Percentiles rank a stretch among this genome's conserved stretches.
Conservation (phyloP, 768 basidiomycete genomes). For the Auricularia sp. region DNA sequence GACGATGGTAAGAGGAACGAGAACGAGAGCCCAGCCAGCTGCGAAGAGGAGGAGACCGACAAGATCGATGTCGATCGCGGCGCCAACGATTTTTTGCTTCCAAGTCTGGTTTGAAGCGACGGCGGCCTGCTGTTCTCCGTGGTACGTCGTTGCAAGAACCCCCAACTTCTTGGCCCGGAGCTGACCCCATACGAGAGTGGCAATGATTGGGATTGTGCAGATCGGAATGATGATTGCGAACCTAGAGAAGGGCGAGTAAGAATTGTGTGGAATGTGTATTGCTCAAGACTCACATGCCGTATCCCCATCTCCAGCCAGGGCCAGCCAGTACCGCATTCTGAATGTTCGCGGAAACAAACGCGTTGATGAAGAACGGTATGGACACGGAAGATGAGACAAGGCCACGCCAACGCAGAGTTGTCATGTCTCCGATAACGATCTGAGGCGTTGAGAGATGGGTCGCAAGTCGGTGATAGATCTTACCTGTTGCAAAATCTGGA, state of each 20-base stretch:
- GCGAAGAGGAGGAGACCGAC: constrained; percentile 44
- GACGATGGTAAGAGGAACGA: constrained; percentile 43
- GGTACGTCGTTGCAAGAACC: constrained; percentile 14
- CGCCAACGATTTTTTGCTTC: constrained; percentile 2
- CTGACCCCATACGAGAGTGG: constrained; percentile 47
- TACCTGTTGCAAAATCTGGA: not conserved
- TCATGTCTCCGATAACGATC: constrained; percentile 54
- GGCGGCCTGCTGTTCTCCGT: constrained; percentile 12
- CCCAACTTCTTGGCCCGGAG: constrained; percentile 33
- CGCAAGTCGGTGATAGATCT: constrained; percentile 7
- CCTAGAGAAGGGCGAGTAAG: constrained; percentile 19
- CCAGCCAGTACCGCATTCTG: constrained; percentile 33
- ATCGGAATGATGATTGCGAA: constrained; percentile 47
- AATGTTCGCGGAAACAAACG: constrained; percentile 55
- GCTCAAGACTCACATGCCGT: constrained; percentile 18
- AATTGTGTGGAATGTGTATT: not conserved
- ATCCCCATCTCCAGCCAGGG: constrained; percentile 61
- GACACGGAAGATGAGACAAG: constrained; percentile 37
- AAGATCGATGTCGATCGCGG: constrained; percentile 27
- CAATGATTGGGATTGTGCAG: constrained; percentile 40
- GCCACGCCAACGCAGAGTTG: constrained; percentile 47
- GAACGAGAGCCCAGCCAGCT: constrained; percentile 37
- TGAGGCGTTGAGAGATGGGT: constrained; percentile 26
- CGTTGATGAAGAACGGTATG: constrained; percentile 50
- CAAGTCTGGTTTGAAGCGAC: not conserved